A percentile compares a stretch with the other conserved stretches of the same genome.
These are phyloP conservation scores for Maudiozyma saulgeensis DNA, from an alignment of 805 yeast genomes.

Conservation along the genomic window DNA sequence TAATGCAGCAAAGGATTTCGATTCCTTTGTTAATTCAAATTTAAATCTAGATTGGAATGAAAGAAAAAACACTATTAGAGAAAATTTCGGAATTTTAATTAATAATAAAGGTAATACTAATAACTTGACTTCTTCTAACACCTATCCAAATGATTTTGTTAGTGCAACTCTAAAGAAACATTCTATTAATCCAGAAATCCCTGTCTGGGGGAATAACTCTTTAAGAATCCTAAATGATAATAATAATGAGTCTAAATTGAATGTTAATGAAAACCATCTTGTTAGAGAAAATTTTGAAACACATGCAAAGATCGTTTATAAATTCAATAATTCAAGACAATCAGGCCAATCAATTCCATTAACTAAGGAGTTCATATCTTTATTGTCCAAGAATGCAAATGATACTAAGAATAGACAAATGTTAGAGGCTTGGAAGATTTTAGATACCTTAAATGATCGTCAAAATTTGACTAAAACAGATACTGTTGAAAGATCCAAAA, in stretches of 20 bases:
- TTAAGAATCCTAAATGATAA: slow-evolving; percentile 18
- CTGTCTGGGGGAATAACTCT: slow-evolving; percentile 3
- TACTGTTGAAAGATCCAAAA: slow-evolving; percentile 46
- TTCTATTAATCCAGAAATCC: neutral
- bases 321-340: slow-evolving; percentile 62
- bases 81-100: slow-evolving; percentile 52
- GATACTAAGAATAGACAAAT: slow-evolving; percentile 64
- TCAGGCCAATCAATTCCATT: slow-evolving; percentile 42
- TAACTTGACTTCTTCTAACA: neutral
- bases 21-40: slow-evolving; percentile 59
- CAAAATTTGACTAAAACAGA: slow-evolving; percentile 18
- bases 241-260: slow-evolving; percentile 30
- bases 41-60: slow-evolving; percentile 77
- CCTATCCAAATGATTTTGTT: slow-evolving; percentile 3
- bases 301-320: slow-evolving; percentile 62
- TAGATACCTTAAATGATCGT: slow-evolving; percentile 33
- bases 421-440: slow-evolving; percentile 63
- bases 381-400: slow-evolving; percentile 40
- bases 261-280: slow-evolving; percentile 35
- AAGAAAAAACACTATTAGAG: slow-evolving; percentile 64
- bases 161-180: neutral
- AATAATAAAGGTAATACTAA: slow-evolving; percentile 17
- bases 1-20: slow-evolving; percentile 75
- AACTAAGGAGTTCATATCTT: slow-evolving; percentile 48
- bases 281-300: slow-evolving; percentile 54